Percentiles rank a stretch among this genome's conserved stretches.
phyloP scores from a whole-genome alignment of 805 yeast species.

The Zygoascus tannicola region DNA sequence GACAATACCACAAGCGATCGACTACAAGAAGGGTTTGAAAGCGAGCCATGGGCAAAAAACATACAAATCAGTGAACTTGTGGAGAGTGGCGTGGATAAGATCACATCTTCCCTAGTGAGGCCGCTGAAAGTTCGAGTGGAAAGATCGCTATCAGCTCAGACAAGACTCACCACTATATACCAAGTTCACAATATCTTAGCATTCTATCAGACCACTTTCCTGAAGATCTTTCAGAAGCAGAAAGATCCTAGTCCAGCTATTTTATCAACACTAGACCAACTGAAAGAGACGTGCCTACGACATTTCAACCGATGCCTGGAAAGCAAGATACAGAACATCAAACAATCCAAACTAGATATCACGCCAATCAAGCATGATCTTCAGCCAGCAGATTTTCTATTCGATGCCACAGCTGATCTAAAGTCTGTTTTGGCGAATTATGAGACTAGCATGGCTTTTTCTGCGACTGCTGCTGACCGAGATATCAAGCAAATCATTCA shows the following conservation, averaged over 20 bases:
- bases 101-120: conserved; percentile 45
- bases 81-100: conserved; percentile 37
- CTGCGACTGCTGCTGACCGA: conserved; percentile 7
- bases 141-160: conserved; percentile 57
- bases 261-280: conserved; percentile 22
- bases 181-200: conserved; percentile 55
- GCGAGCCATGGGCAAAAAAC: conserved; percentile 19
- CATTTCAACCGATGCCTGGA: conserved; percentile 35
- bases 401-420: conserved; percentile 53
- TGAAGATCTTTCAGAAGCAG: conserved; percentile 26
- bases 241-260: conserved; percentile 20
- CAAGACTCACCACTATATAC: conserved; percentile 44
- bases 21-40: conserved; percentile 14
- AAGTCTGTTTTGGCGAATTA: conserved; percentile 46
- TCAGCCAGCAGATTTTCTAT: conserved; percentile 77
- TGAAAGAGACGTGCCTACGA: conserved; percentile 30
- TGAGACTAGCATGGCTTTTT: conserved; percentile 26
- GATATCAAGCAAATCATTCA: conserved; percentile 21
- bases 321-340: conserved; percentile 27
- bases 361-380: conserved; percentile 36
- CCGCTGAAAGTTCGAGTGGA: conserved; percentile 59
- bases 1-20: conserved; percentile 14
- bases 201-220: conserved; percentile 59
- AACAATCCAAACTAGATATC: conserved; percentile 29
- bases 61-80: conserved; percentile 24